phyloP scores from a whole-genome alignment of 805 yeast genomes.

The Candida pseudofarinosa region DNA sequence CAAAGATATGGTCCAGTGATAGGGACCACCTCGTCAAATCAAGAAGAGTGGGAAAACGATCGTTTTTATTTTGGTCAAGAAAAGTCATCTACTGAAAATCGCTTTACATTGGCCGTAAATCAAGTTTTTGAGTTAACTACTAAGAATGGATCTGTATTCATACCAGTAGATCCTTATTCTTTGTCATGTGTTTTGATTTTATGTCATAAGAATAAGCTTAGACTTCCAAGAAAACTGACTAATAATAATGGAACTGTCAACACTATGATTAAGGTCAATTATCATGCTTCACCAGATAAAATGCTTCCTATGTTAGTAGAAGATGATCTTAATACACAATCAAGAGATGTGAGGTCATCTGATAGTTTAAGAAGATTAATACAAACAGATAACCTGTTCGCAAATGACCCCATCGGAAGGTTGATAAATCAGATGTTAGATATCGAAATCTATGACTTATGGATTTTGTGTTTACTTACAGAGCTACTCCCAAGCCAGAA shows the following conservation, averaged over 20 bases:
- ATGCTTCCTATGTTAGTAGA: conserved; percentile 57
- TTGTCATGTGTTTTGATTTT: conserved; percentile 44
- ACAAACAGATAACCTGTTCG: background rate
- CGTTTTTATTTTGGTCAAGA: conserved; percentile 8
- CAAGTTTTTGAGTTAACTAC: conserved; percentile 26
- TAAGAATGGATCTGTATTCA: conserved; percentile 21
- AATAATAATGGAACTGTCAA: conserved; percentile 15
- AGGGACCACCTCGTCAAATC: conserved; percentile 11
- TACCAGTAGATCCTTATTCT: conserved; percentile 61
- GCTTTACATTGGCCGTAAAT: conserved; percentile 54
- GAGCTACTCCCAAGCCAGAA: conserved; percentile 11
- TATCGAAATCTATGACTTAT: conserved; percentile 47
- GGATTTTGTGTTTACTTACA: conserved; percentile 30
- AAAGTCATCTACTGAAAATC: background rate
- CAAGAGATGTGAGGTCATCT: conserved; percentile 25
- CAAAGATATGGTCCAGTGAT: conserved; percentile 33
- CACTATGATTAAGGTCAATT: conserved; percentile 42
- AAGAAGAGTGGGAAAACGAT: conserved; percentile 6
- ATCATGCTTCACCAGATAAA: conserved; percentile 45
- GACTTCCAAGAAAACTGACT: conserved; percentile 32
- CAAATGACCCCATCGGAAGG: conserved; percentile 9
- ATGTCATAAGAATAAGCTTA: conserved; percentile 40
- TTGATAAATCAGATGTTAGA: conserved; percentile 44
- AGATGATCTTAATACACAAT: conserved; percentile 24
- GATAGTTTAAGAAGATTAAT: conserved; percentile 6